These are phyloP conservation scores for Chalciporus piperatoides DNA, from an alignment of 1,284 basidiomycete species.

Conservation along the genomic window DNA sequence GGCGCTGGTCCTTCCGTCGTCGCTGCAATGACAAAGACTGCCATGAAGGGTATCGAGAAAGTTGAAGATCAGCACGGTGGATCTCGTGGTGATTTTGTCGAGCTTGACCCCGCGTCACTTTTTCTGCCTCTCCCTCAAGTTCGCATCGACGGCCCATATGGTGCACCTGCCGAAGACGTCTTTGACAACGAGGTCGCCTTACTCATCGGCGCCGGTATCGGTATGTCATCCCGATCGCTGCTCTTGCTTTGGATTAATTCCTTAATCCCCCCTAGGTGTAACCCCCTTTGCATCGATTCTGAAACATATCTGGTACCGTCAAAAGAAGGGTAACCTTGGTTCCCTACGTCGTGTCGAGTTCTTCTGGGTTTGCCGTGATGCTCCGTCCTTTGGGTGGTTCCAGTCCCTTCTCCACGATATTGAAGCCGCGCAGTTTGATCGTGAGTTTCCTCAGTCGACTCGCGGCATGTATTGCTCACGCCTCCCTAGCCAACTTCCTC, in stretches of 20 bases:
- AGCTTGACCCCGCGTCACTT: slow-evolving; percentile 53
- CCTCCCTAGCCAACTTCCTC: slow-evolving; percentile 71
- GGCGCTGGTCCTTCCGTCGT: slow-evolving; percentile 77
- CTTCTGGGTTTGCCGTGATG: slow-evolving; percentile 88
- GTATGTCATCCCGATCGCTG: slow-evolving; percentile 38
- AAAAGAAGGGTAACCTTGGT: slow-evolving; percentile 71
- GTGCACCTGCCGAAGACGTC: slow-evolving; percentile 87
- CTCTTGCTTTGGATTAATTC: background rate
- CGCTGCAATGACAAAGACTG: slow-evolving; percentile 67
- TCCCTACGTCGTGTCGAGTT: slow-evolving; percentile 83
- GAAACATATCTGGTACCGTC: slow-evolving; percentile 91
- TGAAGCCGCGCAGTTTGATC: slow-evolving; percentile 80
- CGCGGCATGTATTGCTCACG: background rate
- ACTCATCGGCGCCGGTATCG: slow-evolving; percentile 86
- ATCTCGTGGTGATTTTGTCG: slow-evolving; percentile 72
- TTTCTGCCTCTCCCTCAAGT: slow-evolving; percentile 62
- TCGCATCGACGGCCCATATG: slow-evolving; percentile 83
- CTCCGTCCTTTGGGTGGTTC: slow-evolving; percentile 93
- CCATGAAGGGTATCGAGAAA: slow-evolving; percentile 72
- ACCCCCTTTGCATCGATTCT: slow-evolving; percentile 90
- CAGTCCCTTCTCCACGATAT: slow-evolving; percentile 80
- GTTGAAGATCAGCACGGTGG: slow-evolving; percentile 42
- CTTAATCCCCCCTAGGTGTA: slow-evolving; percentile 57
- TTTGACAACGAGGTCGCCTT: slow-evolving; percentile 83
- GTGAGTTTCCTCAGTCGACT: slow-evolving; percentile 43